These are phyloP conservation scores for Acanthamoeba triangularis DNA, from an alignment of 208 protist genomes.

Conservation along the genomic window DNA sequence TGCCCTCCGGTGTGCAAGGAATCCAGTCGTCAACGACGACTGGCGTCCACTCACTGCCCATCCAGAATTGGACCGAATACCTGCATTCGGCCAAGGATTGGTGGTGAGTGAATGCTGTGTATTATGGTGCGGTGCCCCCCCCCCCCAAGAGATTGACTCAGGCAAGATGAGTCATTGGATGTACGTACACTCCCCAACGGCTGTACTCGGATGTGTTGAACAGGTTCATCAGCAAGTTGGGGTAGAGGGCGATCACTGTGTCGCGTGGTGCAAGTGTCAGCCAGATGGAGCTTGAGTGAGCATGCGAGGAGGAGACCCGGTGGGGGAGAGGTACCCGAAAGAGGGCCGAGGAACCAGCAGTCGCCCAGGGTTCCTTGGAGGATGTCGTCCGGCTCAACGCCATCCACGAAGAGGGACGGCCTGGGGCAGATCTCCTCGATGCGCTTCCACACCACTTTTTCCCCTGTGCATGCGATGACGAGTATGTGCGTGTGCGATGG, in stretches of 20 bases:
- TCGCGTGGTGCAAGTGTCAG: not conserved
- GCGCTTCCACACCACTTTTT: conserved; percentile 65
- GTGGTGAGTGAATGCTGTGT: not conserved
- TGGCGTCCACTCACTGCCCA: conserved; percentile 39
- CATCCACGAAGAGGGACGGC: conserved; percentile 77
- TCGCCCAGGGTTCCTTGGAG: conserved; percentile 77
- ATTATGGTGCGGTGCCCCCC: not conserved
- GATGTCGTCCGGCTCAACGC: conserved; percentile 81
- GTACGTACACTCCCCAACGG: conserved; percentile 61
- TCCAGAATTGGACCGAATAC: conserved; percentile 74
- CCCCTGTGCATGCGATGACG: not conserved
- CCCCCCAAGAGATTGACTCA: no score
- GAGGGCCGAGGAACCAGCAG: conserved; percentile 78
- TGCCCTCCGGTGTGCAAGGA: conserved; percentile 27
- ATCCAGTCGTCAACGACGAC: conserved; percentile 73
- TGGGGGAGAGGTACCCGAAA: conserved; percentile 6
- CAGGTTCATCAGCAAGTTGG: conserved; percentile 74
- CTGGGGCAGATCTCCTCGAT: conserved; percentile 64
- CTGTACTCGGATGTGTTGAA: conserved; percentile 75
- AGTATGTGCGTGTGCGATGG: not conserved
- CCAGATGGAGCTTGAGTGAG: not conserved
- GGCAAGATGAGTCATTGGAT: not conserved
- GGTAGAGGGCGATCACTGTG: conserved; percentile 69
- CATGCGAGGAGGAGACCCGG: not conserved
- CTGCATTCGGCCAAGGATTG: not conserved